Evolutionary conservation across 495 filamentous ascomycete genomes (phyloP).

Genomic region (Gamarada debralockiae): DNA sequence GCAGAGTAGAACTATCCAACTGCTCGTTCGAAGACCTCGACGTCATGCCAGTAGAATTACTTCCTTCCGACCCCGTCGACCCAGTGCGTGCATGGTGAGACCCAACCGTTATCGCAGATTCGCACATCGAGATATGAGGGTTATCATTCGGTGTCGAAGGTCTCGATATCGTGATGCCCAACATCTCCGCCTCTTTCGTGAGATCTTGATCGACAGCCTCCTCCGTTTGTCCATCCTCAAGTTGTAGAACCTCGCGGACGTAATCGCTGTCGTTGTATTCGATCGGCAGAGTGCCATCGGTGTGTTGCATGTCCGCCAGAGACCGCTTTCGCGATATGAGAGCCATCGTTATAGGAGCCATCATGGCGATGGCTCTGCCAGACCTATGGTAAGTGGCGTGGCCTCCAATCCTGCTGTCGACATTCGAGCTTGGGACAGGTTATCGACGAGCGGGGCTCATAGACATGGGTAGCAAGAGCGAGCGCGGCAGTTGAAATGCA

Average conservation of each 20-base stretch:
- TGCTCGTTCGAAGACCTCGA: constrained; percentile 31
- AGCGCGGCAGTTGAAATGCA: too few species aligned
- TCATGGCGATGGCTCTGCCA: too few species aligned
- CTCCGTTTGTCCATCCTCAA: constrained; percentile 33
- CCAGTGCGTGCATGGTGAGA: constrained; percentile 31
- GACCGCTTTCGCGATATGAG: too few species aligned
- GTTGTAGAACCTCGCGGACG: constrained; percentile 37
- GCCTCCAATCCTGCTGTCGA: too few species aligned
- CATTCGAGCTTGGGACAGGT: too few species aligned
- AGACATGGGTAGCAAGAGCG: too few species aligned
- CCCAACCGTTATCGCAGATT: constrained; percentile 32
- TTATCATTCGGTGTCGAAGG: constrained; percentile 22
- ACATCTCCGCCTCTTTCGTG: constrained; percentile 31
- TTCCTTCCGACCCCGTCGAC: constrained; percentile 33
- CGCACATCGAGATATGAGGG: constrained; percentile 25
- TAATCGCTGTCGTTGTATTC: constrained; percentile 31
- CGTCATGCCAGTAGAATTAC: constrained; percentile 30
- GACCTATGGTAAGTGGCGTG: too few species aligned
- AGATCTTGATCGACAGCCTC: constrained; percentile 35
- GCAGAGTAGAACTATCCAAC: neutral
- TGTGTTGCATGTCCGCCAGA: neutral
- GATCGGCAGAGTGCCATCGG: neutral
- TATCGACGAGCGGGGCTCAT: too few species aligned
- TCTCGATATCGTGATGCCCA: constrained; percentile 39
- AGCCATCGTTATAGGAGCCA: too few species aligned